phyloP scores from a whole-genome alignment of 495 filamentous ascomycete genomes.

The Barbatosphaeria neglecta region DNA sequence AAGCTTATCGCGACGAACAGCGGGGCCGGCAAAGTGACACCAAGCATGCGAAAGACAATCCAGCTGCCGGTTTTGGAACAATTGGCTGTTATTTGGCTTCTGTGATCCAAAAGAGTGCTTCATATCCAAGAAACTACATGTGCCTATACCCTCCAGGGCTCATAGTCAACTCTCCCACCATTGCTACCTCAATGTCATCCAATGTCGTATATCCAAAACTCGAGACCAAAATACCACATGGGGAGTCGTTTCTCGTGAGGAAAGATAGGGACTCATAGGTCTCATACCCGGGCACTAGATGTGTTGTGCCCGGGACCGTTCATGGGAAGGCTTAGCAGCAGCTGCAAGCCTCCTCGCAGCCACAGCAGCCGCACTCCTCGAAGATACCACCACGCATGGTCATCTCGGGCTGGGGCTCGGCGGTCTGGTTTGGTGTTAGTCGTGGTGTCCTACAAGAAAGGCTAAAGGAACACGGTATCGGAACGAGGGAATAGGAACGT shows the following conservation, averaged over 20 bases:
- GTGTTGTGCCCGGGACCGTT: background rate
- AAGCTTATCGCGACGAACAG: background rate
- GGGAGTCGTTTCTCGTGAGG: background rate
- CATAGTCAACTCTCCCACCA: background rate
- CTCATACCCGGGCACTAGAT: background rate
- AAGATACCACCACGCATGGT: conserved; percentile 17
- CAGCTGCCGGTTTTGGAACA: background rate
- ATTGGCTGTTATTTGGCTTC: background rate
- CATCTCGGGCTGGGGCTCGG: conserved; percentile 19
- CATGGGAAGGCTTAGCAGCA: conserved; percentile 12
- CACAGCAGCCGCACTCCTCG: conserved; percentile 18
- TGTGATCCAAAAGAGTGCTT: background rate
- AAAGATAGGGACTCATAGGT: background rate
- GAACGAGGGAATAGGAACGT: background rate
- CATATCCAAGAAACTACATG: background rate
- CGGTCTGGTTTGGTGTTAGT: background rate
- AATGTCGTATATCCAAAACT: background rate
- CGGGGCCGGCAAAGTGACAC: background rate
- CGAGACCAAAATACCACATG: background rate
- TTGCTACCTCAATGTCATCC: background rate
- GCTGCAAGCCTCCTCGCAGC: conserved; percentile 12
- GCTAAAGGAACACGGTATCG: background rate
- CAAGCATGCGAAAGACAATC: background rate
- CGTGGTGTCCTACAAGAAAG: too few relatives aligned
- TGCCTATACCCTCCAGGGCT: too few relatives aligned